Conservation (phyloP, 1,139 yeast species). For the Geotrichum carabidarum region DNA sequence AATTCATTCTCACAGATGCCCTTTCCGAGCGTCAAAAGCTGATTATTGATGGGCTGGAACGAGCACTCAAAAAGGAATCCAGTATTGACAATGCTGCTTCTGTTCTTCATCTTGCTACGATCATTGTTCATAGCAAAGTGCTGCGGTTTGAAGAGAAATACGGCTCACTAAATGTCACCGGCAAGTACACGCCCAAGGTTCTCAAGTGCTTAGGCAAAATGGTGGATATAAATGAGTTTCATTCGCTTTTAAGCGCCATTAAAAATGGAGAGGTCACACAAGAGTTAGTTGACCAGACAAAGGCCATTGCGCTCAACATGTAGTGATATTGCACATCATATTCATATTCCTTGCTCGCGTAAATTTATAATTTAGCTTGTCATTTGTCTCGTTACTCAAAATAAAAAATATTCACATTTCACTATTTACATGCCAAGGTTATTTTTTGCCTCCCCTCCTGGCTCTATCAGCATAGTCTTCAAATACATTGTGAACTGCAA, state of each 20-base stretch:
- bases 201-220: not conserved
- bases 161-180: not conserved
- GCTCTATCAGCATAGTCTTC: slow-evolving; percentile 29
- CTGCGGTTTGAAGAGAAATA: not conserved
- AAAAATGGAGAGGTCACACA: not conserved
- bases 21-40: not conserved
- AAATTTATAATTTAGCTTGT: not conserved
- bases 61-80: not conserved
- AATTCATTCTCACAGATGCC: not conserved
- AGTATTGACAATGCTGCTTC: not conserved
- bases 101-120: not conserved
- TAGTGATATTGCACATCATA: not conserved
- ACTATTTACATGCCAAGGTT: slow-evolving; percentile 17
- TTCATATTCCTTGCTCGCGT: no score
- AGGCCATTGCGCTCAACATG: not conserved
- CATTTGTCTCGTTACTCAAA: slow-evolving; percentile 10
- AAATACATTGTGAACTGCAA: slow-evolving; percentile 29
- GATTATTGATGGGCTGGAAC: slow-evolving; percentile 3
- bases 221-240: slow-evolving; percentile 1
- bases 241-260: not conserved
- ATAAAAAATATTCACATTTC: slow-evolving; percentile 24
- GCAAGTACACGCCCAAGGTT: not conserved
- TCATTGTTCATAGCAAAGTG: slow-evolving; percentile 1
- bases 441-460: slow-evolving; percentile 16
- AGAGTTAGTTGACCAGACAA: not conserved